Evolutionary conservation across 805 yeast species (phyloP), one percentile per base, ranked within the genome.

Genomic region (Kodamaea jinghongensis): DNA sequence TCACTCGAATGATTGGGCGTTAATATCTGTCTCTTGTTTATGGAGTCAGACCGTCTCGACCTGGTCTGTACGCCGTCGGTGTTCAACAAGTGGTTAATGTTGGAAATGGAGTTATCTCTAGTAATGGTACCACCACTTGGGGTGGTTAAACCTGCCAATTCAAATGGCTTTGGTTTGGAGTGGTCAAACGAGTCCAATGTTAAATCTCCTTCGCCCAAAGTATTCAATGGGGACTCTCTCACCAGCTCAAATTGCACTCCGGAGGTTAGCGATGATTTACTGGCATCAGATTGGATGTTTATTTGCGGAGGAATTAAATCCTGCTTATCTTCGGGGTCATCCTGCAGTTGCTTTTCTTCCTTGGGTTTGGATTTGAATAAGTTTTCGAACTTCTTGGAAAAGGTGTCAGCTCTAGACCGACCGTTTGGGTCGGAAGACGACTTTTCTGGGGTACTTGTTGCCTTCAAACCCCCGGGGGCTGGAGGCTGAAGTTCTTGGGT

Each of bases 121-220:
- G 23, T 27, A 6, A 27, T 27, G 14, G 10, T 39, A 27, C 28
- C 31, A 27, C 16, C 41, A 2, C 36, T 36, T 4, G 47, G 42
- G 1, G 38, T 14, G 7, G 40, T 26, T 10, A 35, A 26, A 22
- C 39, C 38, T 1, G 41, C 36, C 12, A 36, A 34, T 11, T 38
- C 42, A 15, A 41, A 28, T 2, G 46, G 37, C 14, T 39, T 43
- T 13, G 11, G 14, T 6, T 20, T 38, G n/a, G 32, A 40, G 11
- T 30, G 15, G 16, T 46, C 61, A 30, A 59, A 58, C 12, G 49
- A 46, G 34, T 60, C 67, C 9, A 73, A 51, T 0, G 68, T 49
- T 30, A 78, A 58, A 17, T 67, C 62, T 2, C 82, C 82, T 31
- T 64, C 57, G 2, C 82, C 82, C 34, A 78, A 41, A 0, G 79